Conservation (phyloP, 129 eudicot species). For the Pseudognaphalium luteoalbum region DNA sequence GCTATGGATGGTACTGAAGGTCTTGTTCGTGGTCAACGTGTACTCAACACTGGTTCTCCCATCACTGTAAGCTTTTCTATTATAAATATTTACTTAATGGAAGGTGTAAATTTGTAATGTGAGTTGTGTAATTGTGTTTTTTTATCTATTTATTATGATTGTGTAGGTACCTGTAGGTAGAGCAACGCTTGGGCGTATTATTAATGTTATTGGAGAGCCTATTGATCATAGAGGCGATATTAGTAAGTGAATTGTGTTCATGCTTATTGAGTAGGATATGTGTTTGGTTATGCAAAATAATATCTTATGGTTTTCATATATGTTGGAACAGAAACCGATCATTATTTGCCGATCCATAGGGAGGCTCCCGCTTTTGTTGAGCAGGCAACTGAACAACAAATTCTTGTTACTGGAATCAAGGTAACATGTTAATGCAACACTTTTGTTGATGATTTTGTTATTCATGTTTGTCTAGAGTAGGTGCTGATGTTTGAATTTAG, state of each 20-base stretch:
- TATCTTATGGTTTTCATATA: too few relatives aligned
- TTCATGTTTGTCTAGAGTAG: background rate
- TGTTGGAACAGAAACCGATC: slow-evolving; percentile 64
- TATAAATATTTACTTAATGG: background rate
- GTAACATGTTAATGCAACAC: slow-evolving; percentile 18
- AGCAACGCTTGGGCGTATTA: slow-evolving; percentile 97
- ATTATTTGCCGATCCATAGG: slow-evolving; percentile 84
- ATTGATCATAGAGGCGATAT: slow-evolving; percentile 85
- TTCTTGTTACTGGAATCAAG: slow-evolving; percentile 98
- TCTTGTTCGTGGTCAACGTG: slow-evolving; percentile 85
- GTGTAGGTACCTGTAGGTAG: slow-evolving; percentile 91
- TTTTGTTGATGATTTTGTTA: background rate
- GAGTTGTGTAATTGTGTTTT: background rate
- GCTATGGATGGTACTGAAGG: slow-evolving; percentile 99
- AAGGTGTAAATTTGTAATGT: too few relatives aligned
- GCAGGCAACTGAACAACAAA: slow-evolving; percentile 94
- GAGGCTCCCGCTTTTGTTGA: slow-evolving; percentile 97
- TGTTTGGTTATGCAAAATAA: background rate
- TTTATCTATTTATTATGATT: background rate
- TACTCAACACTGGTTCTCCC: slow-evolving; percentile 94
- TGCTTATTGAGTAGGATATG: background rate
- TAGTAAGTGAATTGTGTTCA: slow-evolving; percentile 44
- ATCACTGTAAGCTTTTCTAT: slow-evolving; percentile 65
- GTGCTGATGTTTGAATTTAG: background rate
- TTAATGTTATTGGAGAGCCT: slow-evolving; percentile 97